Base-by-base conservation (phyloP, 1,284 basidiomycete species). In the Cystobasidium slooffiae region DNA sequence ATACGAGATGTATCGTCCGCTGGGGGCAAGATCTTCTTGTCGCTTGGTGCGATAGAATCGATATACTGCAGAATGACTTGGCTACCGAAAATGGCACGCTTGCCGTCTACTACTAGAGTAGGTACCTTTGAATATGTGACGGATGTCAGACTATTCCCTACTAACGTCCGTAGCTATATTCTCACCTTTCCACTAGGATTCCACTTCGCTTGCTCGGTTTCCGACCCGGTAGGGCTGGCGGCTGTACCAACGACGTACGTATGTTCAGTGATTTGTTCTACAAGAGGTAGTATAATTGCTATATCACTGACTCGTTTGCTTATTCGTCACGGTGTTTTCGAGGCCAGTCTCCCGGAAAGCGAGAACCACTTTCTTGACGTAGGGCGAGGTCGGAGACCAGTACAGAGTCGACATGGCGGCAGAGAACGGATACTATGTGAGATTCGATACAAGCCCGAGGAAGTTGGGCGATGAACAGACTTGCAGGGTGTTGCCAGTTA, bases 331-430 rank as follows among this genome's bases (percentile, higher is more conserved):
- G 12, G 49, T 66, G 16, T 39, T 47, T 24, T 66, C 49, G 18
- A 66, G 64, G n/a, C 64, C 64, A 22, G 51, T 51, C 51, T 66
- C 64, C 24, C 64, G 64, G 37, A 66, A 44, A 52, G 64, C 64
- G 16, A 66, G 51, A 9, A 66, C 41, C 20, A 66, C 64, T 41
- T 66, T 66, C 49, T 66, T 66, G 49, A 66, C 64, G 53, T 66
- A 66, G 0, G 64, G 64, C 3, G 64, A 66, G 16, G 18, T 66
- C 5, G 64, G 64, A 22, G 64, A 66, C 64, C 64, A 66, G 51
- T 66, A 66, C 4, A 66, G 64, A 41, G 22, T 22, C 12, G 64
- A 66, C 49, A 55, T 52, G 6, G 31, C 31, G 16, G 16, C 24
- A 14, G 16, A 4, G 16, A 51, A 31, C 55, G 55, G 24, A 56